phyloP scores from a whole-genome alignment of 2,329 filamentous ascomycete genomes.

The Alternaria alternata region DNA sequence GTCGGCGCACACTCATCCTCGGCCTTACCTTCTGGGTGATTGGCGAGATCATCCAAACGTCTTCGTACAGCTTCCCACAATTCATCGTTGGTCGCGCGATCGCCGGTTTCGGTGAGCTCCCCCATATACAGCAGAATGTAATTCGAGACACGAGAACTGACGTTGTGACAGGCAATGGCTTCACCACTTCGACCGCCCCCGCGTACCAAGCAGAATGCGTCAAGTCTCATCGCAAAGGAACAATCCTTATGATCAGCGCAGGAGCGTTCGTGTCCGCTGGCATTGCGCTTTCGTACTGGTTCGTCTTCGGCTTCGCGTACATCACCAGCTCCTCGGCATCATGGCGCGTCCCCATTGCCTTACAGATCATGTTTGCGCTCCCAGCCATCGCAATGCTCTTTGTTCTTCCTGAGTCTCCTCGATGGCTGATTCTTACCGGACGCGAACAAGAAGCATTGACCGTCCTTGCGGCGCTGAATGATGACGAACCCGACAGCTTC shows the following conservation, averaged over 20 bases:
- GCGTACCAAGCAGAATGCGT: slow-evolving; percentile 62
- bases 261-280: slow-evolving; percentile 60
- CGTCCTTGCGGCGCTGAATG: slow-evolving; percentile 44
- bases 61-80: slow-evolving; percentile 56
- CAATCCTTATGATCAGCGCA: slow-evolving; percentile 59
- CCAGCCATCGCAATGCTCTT: slow-evolving; percentile 62
- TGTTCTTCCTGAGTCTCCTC: slow-evolving; percentile 64
- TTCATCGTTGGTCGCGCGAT: slow-evolving; percentile 62
- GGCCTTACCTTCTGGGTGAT: slow-evolving; percentile 60
- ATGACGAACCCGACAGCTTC: slow-evolving; percentile 33
- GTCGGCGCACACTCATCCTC: slow-evolving; percentile 59
- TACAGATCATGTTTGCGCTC: slow-evolving; percentile 65
- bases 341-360: slow-evolving; percentile 66
- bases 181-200: slow-evolving; percentile 61
- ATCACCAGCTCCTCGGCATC: slow-evolving; percentile 40
- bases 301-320: slow-evolving; percentile 62
- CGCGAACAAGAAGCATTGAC: slow-evolving; percentile 55
- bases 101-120: slow-evolving; percentile 58
- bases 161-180: slow-evolving; percentile 55
- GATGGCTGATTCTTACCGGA: slow-evolving; percentile 66
- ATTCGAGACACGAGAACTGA: neutral
- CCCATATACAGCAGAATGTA: neutral
- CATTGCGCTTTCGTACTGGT: slow-evolving; percentile 61
- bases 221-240: slow-evolving; percentile 55
- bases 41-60: slow-evolving; percentile 59